These are phyloP conservation scores for Exophiala spinifera DNA, from an alignment of 2,329 filamentous ascomycete genomes.

Conservation along the genomic window DNA sequence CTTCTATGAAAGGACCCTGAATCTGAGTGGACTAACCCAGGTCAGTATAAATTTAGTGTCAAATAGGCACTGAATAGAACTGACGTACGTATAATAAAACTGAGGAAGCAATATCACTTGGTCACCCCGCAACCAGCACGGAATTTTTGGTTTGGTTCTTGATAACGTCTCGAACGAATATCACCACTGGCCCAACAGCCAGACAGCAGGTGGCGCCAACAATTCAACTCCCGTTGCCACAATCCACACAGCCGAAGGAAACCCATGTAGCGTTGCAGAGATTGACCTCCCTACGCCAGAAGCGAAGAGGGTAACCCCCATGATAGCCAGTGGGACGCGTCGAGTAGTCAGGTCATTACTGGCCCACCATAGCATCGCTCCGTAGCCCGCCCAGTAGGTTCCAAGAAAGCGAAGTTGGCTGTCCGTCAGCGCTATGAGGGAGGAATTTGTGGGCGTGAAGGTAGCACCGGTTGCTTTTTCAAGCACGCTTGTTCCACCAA, in stretches of 20 bases:
- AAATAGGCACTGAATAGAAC: no score
- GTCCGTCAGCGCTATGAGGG: background rate
- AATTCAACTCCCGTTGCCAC: background rate
- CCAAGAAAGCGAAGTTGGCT: background rate
- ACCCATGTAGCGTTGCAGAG: background rate
- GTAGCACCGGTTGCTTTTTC: background rate
- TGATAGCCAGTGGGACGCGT: background rate
- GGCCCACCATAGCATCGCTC: background rate
- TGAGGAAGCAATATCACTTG: no score
- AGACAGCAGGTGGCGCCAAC: background rate
- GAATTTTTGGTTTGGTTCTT: no score
- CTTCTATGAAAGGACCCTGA: no score
- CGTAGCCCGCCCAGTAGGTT: background rate
- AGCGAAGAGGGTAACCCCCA: background rate
- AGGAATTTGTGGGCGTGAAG: background rate
- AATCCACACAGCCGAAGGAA: background rate
- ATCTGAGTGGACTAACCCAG: no score
- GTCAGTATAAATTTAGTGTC: no score
- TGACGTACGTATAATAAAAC: no score
- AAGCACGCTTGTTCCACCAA: background rate
- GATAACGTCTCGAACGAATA: background rate
- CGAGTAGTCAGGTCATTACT: background rate
- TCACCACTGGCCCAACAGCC: background rate
- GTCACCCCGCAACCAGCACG: no score
- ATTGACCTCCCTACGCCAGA: background rate